Conservation (phyloP, 441 rosid species). For the Caryocar brasiliense region DNA sequence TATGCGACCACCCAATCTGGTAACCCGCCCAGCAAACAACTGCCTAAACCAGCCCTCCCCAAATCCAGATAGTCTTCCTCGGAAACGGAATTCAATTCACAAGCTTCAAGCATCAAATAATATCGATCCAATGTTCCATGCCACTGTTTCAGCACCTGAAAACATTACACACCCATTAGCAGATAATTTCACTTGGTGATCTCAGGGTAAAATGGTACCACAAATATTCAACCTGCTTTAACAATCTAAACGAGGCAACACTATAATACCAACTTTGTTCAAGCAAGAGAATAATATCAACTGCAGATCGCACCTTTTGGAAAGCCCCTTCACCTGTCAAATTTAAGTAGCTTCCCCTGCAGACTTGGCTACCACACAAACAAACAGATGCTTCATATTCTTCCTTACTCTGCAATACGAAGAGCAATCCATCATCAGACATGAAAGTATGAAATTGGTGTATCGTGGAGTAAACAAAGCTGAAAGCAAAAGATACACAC, state of each 20-base stretch:
- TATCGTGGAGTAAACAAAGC: slow-evolving; percentile 1
- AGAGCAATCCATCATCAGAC: slow-evolving; percentile 18
- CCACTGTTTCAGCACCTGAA: slow-evolving; percentile 82
- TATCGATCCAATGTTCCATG: slow-evolving; percentile 88
- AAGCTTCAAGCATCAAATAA: slow-evolving; percentile 84
- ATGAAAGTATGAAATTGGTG: background rate
- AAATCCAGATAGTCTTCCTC: slow-evolving; percentile 95
- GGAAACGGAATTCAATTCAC: slow-evolving; percentile 69
- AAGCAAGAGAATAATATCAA: background rate
- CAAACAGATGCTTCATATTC: slow-evolving; percentile 99
- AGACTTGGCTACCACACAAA: slow-evolving; percentile 98
- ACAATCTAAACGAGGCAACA: too few species aligned
- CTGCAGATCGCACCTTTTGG: slow-evolving; percentile 51
- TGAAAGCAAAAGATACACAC: slow-evolving; percentile 30
- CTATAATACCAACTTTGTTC: too few species aligned
- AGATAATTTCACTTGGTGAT: too few species aligned
- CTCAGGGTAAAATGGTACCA: background rate
- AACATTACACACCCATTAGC: slow-evolving; percentile 4
- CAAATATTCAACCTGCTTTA: background rate
- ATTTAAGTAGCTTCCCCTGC: slow-evolving; percentile 98
- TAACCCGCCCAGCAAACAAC: slow-evolving; percentile 95
- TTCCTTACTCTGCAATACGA: slow-evolving; percentile 78
- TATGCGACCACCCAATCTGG: slow-evolving; percentile 95
- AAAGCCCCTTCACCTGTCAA: slow-evolving; percentile 99
- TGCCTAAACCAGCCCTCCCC: slow-evolving; percentile 96